Conservation (phyloP, 2,329 filamentous ascomycete species). For the Colletotrichum phormii region DNA sequence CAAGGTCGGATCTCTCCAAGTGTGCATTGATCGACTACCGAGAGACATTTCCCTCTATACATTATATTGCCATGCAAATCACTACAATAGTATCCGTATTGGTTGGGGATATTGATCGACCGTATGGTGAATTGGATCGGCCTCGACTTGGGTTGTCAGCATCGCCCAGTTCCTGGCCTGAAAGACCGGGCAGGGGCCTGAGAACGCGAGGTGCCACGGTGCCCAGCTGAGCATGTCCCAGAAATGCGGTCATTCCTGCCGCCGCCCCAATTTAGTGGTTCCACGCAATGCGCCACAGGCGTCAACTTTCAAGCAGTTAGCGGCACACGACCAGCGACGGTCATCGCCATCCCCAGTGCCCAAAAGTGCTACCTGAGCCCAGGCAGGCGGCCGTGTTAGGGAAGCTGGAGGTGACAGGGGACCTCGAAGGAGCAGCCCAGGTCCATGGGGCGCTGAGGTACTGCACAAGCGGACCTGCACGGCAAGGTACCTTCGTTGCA, state of each 20-base stretch:
- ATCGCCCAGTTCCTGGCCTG: not conserved
- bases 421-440: not conserved
- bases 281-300: conserved; percentile 15
- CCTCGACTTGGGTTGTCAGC: not conserved
- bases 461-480: not conserved
- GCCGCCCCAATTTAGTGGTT: not conserved
- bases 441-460: too few relatives aligned
- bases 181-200: not conserved
- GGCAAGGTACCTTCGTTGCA: not conserved
- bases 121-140: not conserved
- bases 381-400: not conserved
- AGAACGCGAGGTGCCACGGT: not conserved
- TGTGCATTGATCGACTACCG: not conserved
- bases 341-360: not conserved
- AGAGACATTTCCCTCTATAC: not conserved
- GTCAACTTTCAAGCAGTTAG: not conserved
- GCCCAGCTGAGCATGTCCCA: not conserved
- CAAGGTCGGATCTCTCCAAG: not conserved
- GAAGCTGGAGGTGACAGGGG: not conserved
- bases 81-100: not conserved
- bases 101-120: not conserved
- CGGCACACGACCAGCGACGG: not conserved
- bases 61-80: not conserved
- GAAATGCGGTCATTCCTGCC: conserved; percentile 10
- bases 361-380: not conserved